Base-by-base conservation (phyloP, 768 basidiomycete species). In the Chalciporus sphaerocephalus region DNA sequence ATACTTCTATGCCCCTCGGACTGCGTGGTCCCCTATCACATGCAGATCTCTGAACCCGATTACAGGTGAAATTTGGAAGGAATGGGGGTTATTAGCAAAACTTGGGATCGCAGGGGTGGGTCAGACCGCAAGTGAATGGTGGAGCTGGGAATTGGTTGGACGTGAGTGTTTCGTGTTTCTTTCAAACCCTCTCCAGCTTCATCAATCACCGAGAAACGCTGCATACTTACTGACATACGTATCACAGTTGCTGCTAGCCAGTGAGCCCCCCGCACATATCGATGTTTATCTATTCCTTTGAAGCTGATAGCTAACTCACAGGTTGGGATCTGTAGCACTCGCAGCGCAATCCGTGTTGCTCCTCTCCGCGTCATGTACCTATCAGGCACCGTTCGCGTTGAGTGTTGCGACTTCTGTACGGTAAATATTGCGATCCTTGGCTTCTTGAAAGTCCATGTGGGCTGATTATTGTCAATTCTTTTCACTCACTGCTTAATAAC, bases 71-170 rank as follows among this genome's bases (percentile, higher is more conserved):
- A 78, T 79, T 55, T 87, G 92, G 62, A 79, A 76, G 3, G 75
- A 73, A 44, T 74, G 92, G 16, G 80, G 84, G 1, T 65, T 87
- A 7, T 64, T 97, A 33, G 71, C 85, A 5, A 80, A 78, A 34
- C 74, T 98, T 0, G 91, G 94, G 0, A 56, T 94, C 4, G 87
- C 88, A 9, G 93, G 95, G 9, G 80, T 91, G 17, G 44, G 82
- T 1, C 91, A 92, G 63, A 85, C 80, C 4, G 90, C 89, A 1
- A 83, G 81, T 4, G 95, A 96, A 65, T 98, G 94, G 95, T 97
- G 94, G 92, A 85, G 87, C 30, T 95, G 95, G 95, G 93, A 96
- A 66, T 75, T 92, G 6, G 66, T 87, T 24, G 84, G 83, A 18
- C 69, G 64, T 65, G 45, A 54, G 64, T 55, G 5, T n/a, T 17